Evolutionary conservation across 345 rosid species (phyloP), one percentile per base, ranked within the genome.

Genomic region (Ceriops decandra): DNA sequence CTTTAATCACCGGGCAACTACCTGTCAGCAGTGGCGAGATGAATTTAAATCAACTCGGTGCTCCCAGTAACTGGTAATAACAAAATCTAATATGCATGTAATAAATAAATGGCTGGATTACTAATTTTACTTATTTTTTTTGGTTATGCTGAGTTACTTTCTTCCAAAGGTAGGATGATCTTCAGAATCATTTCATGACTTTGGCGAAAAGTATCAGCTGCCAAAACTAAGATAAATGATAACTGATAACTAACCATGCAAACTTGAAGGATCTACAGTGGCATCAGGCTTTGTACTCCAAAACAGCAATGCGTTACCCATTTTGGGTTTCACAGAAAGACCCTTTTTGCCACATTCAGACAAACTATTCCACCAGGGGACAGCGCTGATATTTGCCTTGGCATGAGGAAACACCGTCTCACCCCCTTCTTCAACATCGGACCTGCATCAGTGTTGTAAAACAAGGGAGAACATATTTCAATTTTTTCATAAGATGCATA

Each of bases 261-360:
- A 80, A 78, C 97, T 91, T 68, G 95, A 72, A 60, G 98, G 90
- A 80, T 93, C 96, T 26, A 85, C 74, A 3, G 96, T 82, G 61
- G 91, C 91, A 75, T 93, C 98, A 30, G 96, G 97, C 63, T 86
- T 89, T 87, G 86, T 93, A 82, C 97, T 91, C 96, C 96, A 93
- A 74, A 93, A 93, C 28, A 91, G 77, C 70, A 91, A 75, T 24
- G 98, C 96, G 77, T 93, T 82, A 0, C 97, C 98, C 93, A 80
- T 89, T 77, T 79, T 93, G 46, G 97, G 91, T 80, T 85, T 91
- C 67, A 89, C 78, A 1, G 95, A 64, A 32, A 93, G 88, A 64
- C 98, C 97, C 54, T 72, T 61, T 80, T 81, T 89, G 10, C 79
- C 98, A 72, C 97, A 93, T 80, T 88, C 89, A 49, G 98, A 93